Conservation (phyloP, 129 eudicot genomes). For the Centrapalus pauciflorus region DNA sequence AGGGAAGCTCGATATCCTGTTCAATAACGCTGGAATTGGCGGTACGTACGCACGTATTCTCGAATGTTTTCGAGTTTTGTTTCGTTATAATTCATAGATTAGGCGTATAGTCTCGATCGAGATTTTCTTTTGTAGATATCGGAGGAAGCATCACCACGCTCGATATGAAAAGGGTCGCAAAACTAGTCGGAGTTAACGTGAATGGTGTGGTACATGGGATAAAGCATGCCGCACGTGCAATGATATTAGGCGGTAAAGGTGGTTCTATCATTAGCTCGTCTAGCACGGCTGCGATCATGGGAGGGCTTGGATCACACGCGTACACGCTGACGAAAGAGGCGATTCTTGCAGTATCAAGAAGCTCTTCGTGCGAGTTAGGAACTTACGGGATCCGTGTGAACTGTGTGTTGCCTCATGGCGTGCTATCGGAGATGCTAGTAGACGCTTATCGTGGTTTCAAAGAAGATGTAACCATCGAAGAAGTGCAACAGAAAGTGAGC, state of each 20-base stretch:
- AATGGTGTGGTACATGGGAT: slow-evolving; percentile 61
- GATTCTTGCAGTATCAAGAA: slow-evolving; percentile 52
- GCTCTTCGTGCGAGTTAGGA: slow-evolving; percentile 69
- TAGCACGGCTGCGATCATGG: slow-evolving; percentile 74
- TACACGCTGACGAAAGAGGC: slow-evolving; percentile 77
- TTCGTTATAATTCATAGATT: no score
- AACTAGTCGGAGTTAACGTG: slow-evolving; percentile 39
- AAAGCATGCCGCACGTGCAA: slow-evolving; percentile 76
- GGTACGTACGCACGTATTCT: background rate
- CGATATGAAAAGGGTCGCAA: slow-evolving; percentile 35
- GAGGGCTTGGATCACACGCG: slow-evolving; percentile 69
- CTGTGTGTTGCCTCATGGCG: slow-evolving; percentile 75
- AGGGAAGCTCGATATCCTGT: slow-evolving; percentile 40
- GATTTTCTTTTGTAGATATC: slow-evolving; percentile 13
- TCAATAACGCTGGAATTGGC: slow-evolving; percentile 31
- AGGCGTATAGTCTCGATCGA: background rate
- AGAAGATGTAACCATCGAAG: slow-evolving; percentile 35
- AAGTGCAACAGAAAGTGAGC: slow-evolving; percentile 48
- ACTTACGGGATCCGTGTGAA: slow-evolving; percentile 70
- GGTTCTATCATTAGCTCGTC: slow-evolving; percentile 74
- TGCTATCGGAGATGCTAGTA: slow-evolving; percentile 73
- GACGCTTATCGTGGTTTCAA: slow-evolving; percentile 36
- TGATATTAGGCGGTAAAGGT: slow-evolving; percentile 42
- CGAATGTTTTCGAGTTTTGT: no score
- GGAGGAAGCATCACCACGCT: slow-evolving; percentile 61